A percentile compares a stretch with the other conserved stretches of the same genome.
Conservation (phyloP, 2,329 filamentous ascomycete species). For the Cryoendolithus antarcticus region DNA sequence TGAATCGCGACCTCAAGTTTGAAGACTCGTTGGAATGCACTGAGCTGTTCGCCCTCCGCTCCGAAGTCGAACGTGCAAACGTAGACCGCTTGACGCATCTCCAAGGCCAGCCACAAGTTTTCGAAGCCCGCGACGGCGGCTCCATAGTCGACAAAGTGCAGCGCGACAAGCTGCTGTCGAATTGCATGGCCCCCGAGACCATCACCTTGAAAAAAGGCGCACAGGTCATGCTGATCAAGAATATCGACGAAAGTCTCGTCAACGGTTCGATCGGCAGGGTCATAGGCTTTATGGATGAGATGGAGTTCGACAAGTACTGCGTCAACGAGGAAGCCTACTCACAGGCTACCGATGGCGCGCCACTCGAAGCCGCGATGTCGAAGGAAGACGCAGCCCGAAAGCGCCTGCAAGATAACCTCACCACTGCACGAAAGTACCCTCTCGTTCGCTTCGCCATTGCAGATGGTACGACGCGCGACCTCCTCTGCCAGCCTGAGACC, state of each 20-base stretch:
- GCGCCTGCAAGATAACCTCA: conserved; percentile 43
- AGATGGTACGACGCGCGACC: conserved; percentile 61
- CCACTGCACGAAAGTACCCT: conserved; percentile 54
- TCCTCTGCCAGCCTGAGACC: conserved; percentile 74
- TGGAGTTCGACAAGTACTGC: conserved; percentile 26
- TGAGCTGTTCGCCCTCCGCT: conserved; percentile 82
- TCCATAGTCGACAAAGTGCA: conserved; percentile 50
- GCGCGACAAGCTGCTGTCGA: conserved; percentile 66
- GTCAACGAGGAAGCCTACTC: conserved; percentile 15
- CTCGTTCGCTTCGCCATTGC: conserved; percentile 72
- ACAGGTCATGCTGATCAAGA: conserved; percentile 99
- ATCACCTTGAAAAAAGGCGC: conserved; percentile 81
- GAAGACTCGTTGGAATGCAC: conserved; percentile 70
- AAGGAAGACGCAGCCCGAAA: conserved; percentile 15
- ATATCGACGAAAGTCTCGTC: conserved; percentile 84
- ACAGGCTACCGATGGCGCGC: conserved; percentile 21
- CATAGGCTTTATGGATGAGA: conserved; percentile 63
- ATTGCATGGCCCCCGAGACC: conserved; percentile 81
- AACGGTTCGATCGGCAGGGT: conserved; percentile 90
- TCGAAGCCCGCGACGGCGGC: conserved; percentile 64
- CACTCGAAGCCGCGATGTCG: conserved; percentile 17
- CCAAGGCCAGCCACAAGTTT: conserved; percentile 54
- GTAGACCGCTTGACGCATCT: conserved; percentile 58
- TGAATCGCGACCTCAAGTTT: conserved; percentile 60
- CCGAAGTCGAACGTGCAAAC: conserved; percentile 84